Evolutionary conservation across 2,329 filamentous ascomycete species (phyloP).

Genomic region (Ceratocystis cacaofunesta): DNA sequence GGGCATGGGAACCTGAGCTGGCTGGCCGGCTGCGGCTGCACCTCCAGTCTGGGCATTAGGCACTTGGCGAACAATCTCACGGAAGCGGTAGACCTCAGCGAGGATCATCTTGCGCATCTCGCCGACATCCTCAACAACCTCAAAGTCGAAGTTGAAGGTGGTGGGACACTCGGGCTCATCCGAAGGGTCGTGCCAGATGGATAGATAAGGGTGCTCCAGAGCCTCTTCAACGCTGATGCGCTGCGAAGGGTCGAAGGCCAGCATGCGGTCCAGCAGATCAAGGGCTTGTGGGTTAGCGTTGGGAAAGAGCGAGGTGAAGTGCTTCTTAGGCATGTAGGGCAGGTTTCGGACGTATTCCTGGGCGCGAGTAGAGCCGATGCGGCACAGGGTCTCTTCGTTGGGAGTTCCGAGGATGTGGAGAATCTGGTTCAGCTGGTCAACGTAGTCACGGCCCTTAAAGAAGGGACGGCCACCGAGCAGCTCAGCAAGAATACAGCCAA

Average conservation of each 20-base stretch:
- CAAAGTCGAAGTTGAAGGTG: constrained; percentile 96
- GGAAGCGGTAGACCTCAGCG: constrained; percentile 82
- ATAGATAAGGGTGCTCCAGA: constrained; percentile 87
- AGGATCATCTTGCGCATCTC: constrained; percentile 97
- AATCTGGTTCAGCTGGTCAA: constrained; percentile 98
- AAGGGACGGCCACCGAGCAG: constrained; percentile 91
- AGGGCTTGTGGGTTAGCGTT: constrained; percentile 92
- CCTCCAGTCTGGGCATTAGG: constrained; percentile 27
- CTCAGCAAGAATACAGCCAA: constrained; percentile 93
- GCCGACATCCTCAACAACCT: constrained; percentile 85
- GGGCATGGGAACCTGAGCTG: constrained; percentile 38
- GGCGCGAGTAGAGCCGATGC: constrained; percentile 87
- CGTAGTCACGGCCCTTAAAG: constrained; percentile 98
- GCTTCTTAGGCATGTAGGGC: constrained; percentile 84
- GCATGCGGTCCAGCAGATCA: constrained; percentile 90
- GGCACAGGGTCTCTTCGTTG: constrained; percentile 81
- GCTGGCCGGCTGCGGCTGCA: constrained; percentile 23
- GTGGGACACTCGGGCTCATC: constrained; percentile 90
- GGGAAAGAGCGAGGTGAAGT: constrained; percentile 78
- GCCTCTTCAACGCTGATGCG: constrained; percentile 91
- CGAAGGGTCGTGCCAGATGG: constrained; percentile 96
- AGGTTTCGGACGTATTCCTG: constrained; percentile 98
- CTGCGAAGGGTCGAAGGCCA: constrained; percentile 87
- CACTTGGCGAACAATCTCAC: constrained; percentile 42
- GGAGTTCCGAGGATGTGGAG: constrained; percentile 94